Conservation (phyloP, 306 rosid genomes). For the Vachellia pachyceras region DNA sequence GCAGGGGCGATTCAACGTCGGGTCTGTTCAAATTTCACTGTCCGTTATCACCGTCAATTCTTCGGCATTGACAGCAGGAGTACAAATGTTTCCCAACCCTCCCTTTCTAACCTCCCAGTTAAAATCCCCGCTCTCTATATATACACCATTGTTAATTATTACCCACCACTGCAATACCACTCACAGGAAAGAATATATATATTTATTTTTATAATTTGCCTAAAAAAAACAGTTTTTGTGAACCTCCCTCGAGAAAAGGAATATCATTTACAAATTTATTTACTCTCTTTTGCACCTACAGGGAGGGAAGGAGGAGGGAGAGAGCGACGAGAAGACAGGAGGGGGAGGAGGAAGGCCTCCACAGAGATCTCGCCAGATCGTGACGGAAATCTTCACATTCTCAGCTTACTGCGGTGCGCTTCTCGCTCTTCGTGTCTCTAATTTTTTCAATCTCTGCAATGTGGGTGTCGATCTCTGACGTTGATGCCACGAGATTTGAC, state of each 20-base stretch:
- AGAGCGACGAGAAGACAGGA: background rate
- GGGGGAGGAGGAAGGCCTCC: constrained; percentile 32
- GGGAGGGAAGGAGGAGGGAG: background rate
- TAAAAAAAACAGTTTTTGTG: constrained; percentile 44
- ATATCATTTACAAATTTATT: constrained; percentile 47
- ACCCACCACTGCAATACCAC: constrained; percentile 32
- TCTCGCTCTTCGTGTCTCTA: constrained; percentile 13
- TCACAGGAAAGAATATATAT: background rate
- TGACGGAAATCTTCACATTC: constrained; percentile 39
- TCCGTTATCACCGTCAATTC: constrained; percentile 42
- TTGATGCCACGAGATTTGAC: constrained; percentile 20
- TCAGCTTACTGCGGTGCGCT: constrained; percentile 44
- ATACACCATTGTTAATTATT: constrained; percentile 1
- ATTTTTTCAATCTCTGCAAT: constrained; percentile 42
- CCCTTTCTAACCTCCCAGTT: background rate
- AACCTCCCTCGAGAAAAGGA: constrained; percentile 45
- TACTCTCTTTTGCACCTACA: constrained; percentile 23
- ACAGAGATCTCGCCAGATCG: constrained; percentile 83
- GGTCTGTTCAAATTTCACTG: constrained; percentile 31
- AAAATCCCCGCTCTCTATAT: constrained; percentile 45
- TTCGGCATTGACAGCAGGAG: background rate
- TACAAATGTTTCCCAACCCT: background rate
- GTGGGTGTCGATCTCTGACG: constrained; percentile 45
- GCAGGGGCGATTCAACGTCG: constrained; percentile 27
- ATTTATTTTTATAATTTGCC: too few relatives aligned